Evolutionary conservation across 2,329 filamentous ascomycete species (phyloP).

Genomic region (Colletotrichum liaoningense): DNA sequence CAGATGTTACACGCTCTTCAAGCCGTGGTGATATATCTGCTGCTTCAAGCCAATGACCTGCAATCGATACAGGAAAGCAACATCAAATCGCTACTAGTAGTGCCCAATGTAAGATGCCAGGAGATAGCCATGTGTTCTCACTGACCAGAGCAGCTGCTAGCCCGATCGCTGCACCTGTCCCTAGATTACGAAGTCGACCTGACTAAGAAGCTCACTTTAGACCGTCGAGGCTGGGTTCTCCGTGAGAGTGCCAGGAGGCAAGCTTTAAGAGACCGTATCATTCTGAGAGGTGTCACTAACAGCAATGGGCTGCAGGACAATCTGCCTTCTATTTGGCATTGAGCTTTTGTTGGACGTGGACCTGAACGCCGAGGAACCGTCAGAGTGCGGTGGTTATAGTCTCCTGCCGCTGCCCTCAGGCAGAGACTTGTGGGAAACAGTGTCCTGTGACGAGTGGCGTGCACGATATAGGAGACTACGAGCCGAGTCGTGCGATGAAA

Average conservation of each 20-base stretch:
- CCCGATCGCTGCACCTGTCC: background rate
- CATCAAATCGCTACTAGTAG: background rate
- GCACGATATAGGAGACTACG: slow-evolving; percentile 14
- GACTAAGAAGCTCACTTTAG: background rate
- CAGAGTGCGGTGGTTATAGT: slow-evolving; percentile 5
- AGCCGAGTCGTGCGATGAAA: background rate
- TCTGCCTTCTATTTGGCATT: slow-evolving; percentile 16
- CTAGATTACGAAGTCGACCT: slow-evolving; percentile 7
- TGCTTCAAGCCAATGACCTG: slow-evolving; percentile 20
- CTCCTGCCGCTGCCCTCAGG: slow-evolving; percentile 4
- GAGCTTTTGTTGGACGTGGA: slow-evolving; percentile 22
- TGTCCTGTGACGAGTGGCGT: slow-evolving; percentile 16
- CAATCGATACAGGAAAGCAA: slow-evolving; percentile 8
- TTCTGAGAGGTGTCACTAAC: background rate
- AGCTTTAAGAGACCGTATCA: background rate
- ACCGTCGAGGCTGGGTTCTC: slow-evolving; percentile 15
- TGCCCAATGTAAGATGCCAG: background rate
- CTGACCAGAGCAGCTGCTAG: background rate
- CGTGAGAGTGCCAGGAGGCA: slow-evolving; percentile 18
- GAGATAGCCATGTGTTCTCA: background rate
- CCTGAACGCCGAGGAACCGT: background rate
- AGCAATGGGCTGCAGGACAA: background rate
- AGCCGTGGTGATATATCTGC: slow-evolving; percentile 9
- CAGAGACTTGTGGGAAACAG: slow-evolving; percentile 18
- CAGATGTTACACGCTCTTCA: slow-evolving; percentile 10